These are phyloP conservation scores for Earliella scabrosa DNA, from an alignment of 1,284 basidiomycete species.

Conservation along the genomic window DNA sequence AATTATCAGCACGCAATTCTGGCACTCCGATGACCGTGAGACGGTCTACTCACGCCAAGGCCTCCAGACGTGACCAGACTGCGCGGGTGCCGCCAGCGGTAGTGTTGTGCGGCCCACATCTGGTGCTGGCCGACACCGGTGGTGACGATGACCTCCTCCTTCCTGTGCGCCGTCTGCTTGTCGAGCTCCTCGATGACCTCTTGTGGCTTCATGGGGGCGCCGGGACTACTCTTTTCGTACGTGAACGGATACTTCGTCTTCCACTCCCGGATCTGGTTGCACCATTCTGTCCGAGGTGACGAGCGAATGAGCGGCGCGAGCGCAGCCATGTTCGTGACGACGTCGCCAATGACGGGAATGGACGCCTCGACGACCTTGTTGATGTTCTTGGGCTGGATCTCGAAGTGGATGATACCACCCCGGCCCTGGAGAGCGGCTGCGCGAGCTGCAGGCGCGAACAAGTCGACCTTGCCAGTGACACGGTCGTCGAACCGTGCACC, in stretches of 20 bases:
- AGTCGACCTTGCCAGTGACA: slow-evolving; percentile 91
- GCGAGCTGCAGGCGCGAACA: slow-evolving; percentile 90
- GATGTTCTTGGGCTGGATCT: slow-evolving; percentile 98
- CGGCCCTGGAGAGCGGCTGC: slow-evolving; percentile 86
- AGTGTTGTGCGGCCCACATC: slow-evolving; percentile 99
- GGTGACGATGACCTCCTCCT: slow-evolving; percentile 88
- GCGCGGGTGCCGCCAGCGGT: slow-evolving; percentile 87
- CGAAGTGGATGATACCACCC: slow-evolving; percentile 99
- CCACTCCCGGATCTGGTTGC: slow-evolving; percentile 81
- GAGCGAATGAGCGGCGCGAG: slow-evolving; percentile 81
- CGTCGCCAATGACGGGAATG: slow-evolving; percentile 94
- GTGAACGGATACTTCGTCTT: slow-evolving; percentile 93
- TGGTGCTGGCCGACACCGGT: slow-evolving; percentile 99
- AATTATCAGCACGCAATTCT: slow-evolving; percentile 18
- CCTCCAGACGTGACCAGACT: slow-evolving; percentile 97
- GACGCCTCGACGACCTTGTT: slow-evolving; percentile 98
- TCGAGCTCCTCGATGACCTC: slow-evolving; percentile 96
- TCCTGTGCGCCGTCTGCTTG: slow-evolving; percentile 65
- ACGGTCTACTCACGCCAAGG: slow-evolving; percentile 71
- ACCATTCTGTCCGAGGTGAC: slow-evolving; percentile 79
- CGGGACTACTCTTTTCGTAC: slow-evolving; percentile 69
- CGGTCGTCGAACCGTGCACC: slow-evolving; percentile 98
- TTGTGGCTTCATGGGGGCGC: slow-evolving; percentile 90
- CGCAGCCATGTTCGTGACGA: slow-evolving; percentile 80
- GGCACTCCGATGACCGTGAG: neutral